Evolutionary conservation across 306 rosid species (phyloP).

Genomic region (Cicer cuneatum): DNA sequence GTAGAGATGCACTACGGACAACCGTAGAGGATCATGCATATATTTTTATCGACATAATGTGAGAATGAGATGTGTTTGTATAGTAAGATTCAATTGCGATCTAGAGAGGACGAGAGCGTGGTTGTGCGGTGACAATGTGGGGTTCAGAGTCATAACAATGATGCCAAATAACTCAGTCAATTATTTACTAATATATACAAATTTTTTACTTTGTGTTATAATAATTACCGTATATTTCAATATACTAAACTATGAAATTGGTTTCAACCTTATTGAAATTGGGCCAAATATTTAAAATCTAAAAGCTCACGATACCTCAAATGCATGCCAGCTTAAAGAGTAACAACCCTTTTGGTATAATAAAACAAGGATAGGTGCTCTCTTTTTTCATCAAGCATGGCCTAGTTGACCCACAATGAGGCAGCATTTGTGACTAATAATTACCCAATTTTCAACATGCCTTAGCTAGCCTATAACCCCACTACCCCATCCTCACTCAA

Average conservation of each 20-base stretch:
- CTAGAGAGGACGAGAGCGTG: no score
- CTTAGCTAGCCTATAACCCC: slow-evolving; percentile 47
- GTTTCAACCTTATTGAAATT: slow-evolving; percentile 1
- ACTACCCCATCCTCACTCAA: slow-evolving; percentile 31
- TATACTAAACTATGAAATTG: not conserved
- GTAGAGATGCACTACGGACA: no score
- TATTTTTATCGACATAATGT: no score
- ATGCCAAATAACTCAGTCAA: no score
- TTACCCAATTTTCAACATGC: slow-evolving; percentile 31
- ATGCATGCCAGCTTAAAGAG: slow-evolving; percentile 54
- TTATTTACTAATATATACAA: no score
- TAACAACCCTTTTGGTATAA: slow-evolving; percentile 36
- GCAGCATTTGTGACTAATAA: slow-evolving; percentile 6
- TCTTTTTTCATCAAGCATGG: slow-evolving; percentile 26
- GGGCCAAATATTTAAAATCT: slow-evolving; percentile 6
- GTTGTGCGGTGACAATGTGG: no score
- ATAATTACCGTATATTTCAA: no score
- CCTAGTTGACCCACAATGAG: slow-evolving; percentile 49
- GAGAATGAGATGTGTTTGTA: no score
- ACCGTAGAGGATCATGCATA: no score
- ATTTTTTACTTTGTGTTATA: no score
- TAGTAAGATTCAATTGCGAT: no score
- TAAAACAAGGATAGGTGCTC: slow-evolving; percentile 33
- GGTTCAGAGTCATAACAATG: no score
- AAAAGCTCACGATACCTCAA: not conserved